Percentiles rank a stretch among this genome's conserved stretches.
These are phyloP conservation scores for Aspergillus udagawae DNA, from an alignment of 2,329 filamentous ascomycete species.

Conservation along the genomic window DNA sequence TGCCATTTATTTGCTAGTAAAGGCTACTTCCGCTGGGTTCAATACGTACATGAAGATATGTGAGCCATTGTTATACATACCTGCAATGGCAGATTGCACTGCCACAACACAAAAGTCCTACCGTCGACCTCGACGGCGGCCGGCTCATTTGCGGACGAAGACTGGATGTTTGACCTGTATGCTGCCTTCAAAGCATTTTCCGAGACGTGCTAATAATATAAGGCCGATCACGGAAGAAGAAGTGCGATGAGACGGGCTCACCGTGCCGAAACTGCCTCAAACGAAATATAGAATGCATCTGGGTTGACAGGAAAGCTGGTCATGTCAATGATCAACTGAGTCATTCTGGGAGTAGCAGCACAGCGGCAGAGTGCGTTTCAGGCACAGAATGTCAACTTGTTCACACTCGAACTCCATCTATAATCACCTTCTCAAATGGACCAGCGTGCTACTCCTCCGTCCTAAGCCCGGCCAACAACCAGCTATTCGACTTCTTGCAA, in stretches of 20 bases:
- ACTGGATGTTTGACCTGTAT: slow-evolving; percentile 25
- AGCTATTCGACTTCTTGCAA: slow-evolving; percentile 20
- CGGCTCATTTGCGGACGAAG: slow-evolving; percentile 24
- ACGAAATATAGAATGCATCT: slow-evolving; percentile 13
- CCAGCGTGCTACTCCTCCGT: neutral
- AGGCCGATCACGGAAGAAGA: slow-evolving; percentile 23
- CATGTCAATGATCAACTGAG: too few species aligned
- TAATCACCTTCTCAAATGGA: neutral
- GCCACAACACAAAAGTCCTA: slow-evolving; percentile 2
- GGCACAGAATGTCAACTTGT: neutral
- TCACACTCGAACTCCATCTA: neutral
- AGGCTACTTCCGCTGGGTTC: too few species aligned
- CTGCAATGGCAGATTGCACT: too few species aligned
- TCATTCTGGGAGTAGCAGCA: too few species aligned
- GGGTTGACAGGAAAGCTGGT: slow-evolving; percentile 1
- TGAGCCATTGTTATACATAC: too few species aligned
- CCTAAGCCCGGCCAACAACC: slow-evolving; percentile 6
- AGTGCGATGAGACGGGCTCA: slow-evolving; percentile 20
- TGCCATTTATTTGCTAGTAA: too few species aligned
- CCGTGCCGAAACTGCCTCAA: slow-evolving; percentile 18
- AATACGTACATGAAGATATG: too few species aligned
- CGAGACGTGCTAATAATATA: neutral
- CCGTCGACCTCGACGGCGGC: slow-evolving; percentile 19
- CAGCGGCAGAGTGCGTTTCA: too few species aligned
- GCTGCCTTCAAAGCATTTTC: neutral